These are phyloP conservation scores for Kwoniella bestiolae DNA, from an alignment of 768 basidiomycete species.

Conservation along the genomic window DNA sequence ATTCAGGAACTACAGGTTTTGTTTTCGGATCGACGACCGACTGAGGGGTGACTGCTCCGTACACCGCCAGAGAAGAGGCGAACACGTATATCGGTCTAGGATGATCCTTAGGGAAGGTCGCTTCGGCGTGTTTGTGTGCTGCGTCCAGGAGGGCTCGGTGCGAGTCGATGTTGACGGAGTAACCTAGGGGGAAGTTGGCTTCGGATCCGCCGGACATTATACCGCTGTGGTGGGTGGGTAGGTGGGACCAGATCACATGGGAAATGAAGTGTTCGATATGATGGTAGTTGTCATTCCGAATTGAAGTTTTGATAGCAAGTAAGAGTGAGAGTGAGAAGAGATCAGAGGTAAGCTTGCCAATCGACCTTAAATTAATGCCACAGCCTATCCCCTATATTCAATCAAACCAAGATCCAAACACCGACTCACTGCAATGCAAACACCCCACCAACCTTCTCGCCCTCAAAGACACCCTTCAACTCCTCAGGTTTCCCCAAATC, in stretches of 20 bases:
- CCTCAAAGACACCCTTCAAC: slow-evolving; percentile 39
- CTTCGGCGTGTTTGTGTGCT: slow-evolving; percentile 43
- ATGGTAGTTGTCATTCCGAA: too few species aligned
- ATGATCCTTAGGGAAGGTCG: slow-evolving; percentile 19
- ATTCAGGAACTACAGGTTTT: slow-evolving; percentile 55
- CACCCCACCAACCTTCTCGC: slow-evolving; percentile 42
- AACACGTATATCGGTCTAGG: slow-evolving; percentile 54
- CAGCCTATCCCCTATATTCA: too few species aligned
- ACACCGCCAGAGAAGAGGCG: slow-evolving; percentile 55
- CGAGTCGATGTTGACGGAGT: slow-evolving; percentile 56
- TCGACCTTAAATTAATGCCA: too few species aligned
- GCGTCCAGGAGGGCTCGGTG: slow-evolving; percentile 50
- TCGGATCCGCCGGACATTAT: slow-evolving; percentile 70
- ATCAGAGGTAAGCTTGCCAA: too few species aligned
- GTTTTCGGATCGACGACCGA: slow-evolving; percentile 53
- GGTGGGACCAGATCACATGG: slow-evolving; percentile 8
- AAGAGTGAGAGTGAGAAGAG: neutral
- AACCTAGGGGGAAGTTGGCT: slow-evolving; percentile 66
- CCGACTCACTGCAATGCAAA: slow-evolving; percentile 52
- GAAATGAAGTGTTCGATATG: too few species aligned
- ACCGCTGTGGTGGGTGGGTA: slow-evolving; percentile 53
- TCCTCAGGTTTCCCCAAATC: slow-evolving; percentile 36
- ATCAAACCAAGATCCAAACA: too few species aligned
- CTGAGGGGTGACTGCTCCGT: slow-evolving; percentile 53
- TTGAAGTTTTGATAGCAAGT: neutral